Evolutionary conservation across 2,329 filamentous ascomycete species (phyloP).

Genomic region (Cladosporium sp.): DNA sequence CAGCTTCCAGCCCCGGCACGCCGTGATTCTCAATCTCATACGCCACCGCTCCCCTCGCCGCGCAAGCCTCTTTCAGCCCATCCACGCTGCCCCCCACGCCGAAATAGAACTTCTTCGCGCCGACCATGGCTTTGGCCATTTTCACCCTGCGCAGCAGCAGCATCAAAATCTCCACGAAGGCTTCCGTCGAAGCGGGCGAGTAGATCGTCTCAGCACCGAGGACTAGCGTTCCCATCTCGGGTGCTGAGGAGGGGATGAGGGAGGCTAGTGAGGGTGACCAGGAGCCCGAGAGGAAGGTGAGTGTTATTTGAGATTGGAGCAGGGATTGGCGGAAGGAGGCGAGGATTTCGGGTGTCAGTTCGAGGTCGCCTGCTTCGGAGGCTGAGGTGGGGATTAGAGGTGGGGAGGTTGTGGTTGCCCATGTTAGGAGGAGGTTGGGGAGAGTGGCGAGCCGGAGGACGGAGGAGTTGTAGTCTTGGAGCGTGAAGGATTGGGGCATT

Average conservation of each 20-base stretch:
- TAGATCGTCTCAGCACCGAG: constrained; percentile 82
- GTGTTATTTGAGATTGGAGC: constrained; percentile 44
- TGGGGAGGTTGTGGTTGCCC: constrained; percentile 36
- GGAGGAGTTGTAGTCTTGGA: constrained; percentile 76
- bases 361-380: constrained; percentile 46
- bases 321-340: constrained; percentile 57
- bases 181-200: constrained; percentile 64
- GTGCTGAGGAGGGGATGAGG: constrained; percentile 44
- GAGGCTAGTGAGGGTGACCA: constrained; percentile 63
- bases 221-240: constrained; percentile 48
- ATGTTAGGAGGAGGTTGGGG: constrained; percentile 71
- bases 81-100: constrained; percentile 78
- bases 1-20: constrained; percentile 39
- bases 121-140: constrained; percentile 61
- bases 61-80: constrained; percentile 56
- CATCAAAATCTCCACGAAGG: constrained; percentile 66
- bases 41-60: constrained; percentile 40
- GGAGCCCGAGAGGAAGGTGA: constrained; percentile 69
- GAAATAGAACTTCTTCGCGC: constrained; percentile 77
- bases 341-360: neutral
- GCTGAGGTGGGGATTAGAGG: constrained; percentile 13
- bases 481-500: constrained; percentile 54
- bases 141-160: constrained; percentile 51
- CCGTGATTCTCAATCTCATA: constrained; percentile 46
- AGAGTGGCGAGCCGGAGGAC: constrained; percentile 75